Conservation (phyloP, 768 basidiomycete species). For the Kwoniella mangroviensis region DNA sequence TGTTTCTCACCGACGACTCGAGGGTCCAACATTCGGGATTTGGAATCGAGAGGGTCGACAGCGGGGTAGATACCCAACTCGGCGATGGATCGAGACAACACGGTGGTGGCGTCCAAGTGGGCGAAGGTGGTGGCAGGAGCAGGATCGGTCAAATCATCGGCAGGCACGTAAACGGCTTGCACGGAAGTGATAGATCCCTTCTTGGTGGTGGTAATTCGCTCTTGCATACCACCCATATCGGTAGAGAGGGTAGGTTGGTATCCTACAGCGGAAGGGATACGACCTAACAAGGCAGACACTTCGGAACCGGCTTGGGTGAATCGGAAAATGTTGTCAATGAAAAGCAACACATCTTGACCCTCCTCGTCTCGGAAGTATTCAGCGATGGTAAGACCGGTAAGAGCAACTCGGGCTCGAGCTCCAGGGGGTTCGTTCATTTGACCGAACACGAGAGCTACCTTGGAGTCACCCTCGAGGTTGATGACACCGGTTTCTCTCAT, state of each 20-base stretch:
- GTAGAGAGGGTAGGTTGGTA: slow-evolving; percentile 99
- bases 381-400: slow-evolving; percentile 98
- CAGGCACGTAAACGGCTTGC: slow-evolving; percentile 99
- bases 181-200: slow-evolving; percentile 99
- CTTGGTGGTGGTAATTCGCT: slow-evolving; percentile 99
- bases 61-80: slow-evolving; percentile 93
- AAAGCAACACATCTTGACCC: slow-evolving; percentile 99
- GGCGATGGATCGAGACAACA: slow-evolving; percentile 93
- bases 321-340: slow-evolving; percentile 99
- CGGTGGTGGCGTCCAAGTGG: slow-evolving; percentile 99
- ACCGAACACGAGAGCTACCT: slow-evolving; percentile 99
- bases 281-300: slow-evolving; percentile 98
- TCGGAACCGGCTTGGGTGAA: slow-evolving; percentile 99
- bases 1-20: slow-evolving; percentile 93
- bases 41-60: slow-evolving; percentile 98
- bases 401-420: slow-evolving; percentile 99
- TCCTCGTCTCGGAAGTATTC: slow-evolving; percentile 99
- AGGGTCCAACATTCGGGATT: slow-evolving; percentile 99
- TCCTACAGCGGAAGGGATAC: slow-evolving; percentile 99
- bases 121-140: slow-evolving; percentile 99
- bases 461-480: slow-evolving; percentile 99
- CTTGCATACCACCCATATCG: slow-evolving; percentile 99
- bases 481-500: slow-evolving; percentile 99
- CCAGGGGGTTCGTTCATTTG: slow-evolving; percentile 99
- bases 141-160: slow-evolving; percentile 99